Evolutionary conservation across 805 yeast genomes (phyloP).

Genomic region (Myxozyma kluyveri): DNA sequence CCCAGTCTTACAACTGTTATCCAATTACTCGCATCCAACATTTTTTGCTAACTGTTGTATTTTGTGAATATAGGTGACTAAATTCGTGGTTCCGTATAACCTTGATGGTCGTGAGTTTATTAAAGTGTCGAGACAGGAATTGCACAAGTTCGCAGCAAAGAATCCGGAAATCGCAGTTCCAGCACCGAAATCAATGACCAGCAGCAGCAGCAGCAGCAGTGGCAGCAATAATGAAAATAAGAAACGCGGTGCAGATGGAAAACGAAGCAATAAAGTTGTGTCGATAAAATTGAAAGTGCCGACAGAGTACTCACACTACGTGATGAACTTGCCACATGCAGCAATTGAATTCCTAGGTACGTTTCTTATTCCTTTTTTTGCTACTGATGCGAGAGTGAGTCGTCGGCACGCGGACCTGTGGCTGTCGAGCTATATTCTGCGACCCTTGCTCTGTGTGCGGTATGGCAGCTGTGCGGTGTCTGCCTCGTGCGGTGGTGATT

Average conservation of each 20-base stretch:
- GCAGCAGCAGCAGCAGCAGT: constrained; percentile 1
- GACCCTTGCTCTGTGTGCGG: neutral
- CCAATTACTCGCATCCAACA: constrained; percentile 22
- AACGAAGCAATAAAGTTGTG: constrained; percentile 5
- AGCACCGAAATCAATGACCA: neutral
- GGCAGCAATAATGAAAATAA: neutral
- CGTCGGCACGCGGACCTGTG: neutral
- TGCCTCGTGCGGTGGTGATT: no score
- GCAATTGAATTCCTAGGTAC: constrained; percentile 65
- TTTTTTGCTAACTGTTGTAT: neutral
- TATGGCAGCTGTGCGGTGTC: neutral
- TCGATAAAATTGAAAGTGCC: no score
- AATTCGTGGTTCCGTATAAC: constrained; percentile 56
- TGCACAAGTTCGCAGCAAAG: constrained; percentile 14
- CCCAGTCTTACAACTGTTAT: constrained; percentile 25
- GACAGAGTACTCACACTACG: constrained; percentile 62
- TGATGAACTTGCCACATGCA: constrained; percentile 94
- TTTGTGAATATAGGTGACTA: constrained; percentile 37
- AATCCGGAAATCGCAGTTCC: constrained; percentile 8
- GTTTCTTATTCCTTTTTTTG: constrained; percentile 1
- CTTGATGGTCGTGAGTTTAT: constrained; percentile 85
- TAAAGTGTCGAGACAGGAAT: constrained; percentile 30
- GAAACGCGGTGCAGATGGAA: constrained; percentile 35
- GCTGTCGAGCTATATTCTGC: neutral
- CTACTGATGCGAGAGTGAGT: neutral